Evolutionary conservation across 805 yeast genomes (phyloP).

Genomic region (Wickerhamomyces silvicola): DNA sequence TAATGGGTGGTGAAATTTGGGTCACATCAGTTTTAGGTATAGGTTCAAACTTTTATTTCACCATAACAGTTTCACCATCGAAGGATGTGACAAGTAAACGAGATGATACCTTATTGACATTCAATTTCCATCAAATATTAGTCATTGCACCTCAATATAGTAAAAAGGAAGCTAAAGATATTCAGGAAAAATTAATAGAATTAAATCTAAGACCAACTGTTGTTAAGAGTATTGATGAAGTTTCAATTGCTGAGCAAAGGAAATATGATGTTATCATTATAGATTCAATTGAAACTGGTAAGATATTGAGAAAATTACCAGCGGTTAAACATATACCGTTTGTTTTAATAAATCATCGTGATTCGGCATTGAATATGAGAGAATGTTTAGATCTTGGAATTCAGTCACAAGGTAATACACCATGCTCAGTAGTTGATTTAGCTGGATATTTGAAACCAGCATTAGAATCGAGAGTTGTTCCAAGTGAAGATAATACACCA

Average conservation of each 20-base stretch:
- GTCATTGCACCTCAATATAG: constrained; percentile 64
- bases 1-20: constrained; percentile 95
- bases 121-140: constrained; percentile 61
- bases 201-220: constrained; percentile 59
- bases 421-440: constrained; percentile 74
- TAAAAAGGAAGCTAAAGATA: constrained; percentile 40
- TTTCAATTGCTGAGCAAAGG: constrained; percentile 42
- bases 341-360: constrained; percentile 68
- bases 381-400: constrained; percentile 81
- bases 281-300: constrained; percentile 71
- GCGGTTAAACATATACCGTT: constrained; percentile 83
- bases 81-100: constrained; percentile 51
- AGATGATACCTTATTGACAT: constrained; percentile 65
- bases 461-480: constrained; percentile 72
- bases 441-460: constrained; percentile 85
- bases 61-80: constrained; percentile 74
- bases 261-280: constrained; percentile 77
- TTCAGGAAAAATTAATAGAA: constrained; percentile 43
- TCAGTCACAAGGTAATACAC: constrained; percentile 83
- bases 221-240: constrained; percentile 50
- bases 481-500: constrained; percentile 74
- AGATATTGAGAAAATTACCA: constrained; percentile 57
- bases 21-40: constrained; percentile 73
- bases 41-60: constrained; percentile 81
- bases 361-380: constrained; percentile 73